Evolutionary conservation across 352 stramenopile genomes (phyloP), one percentile per base, ranked within the genome.

Genomic region (Thraustotheca clavata): DNA sequence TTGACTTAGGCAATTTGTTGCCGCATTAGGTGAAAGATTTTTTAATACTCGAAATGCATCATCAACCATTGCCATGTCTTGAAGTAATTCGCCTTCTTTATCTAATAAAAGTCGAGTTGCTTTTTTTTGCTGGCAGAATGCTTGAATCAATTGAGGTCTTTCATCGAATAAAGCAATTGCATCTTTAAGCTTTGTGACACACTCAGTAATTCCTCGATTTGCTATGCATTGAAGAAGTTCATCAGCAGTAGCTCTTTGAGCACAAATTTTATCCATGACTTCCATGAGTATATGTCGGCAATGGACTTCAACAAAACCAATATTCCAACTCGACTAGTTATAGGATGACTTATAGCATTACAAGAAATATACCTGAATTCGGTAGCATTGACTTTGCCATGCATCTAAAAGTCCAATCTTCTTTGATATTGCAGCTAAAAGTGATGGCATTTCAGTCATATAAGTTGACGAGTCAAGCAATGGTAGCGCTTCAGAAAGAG

Each of bases 251-350:
- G 74, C 70, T 8, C 81, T 73, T 62, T 90, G 76, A 31, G 75
- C 46, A 32, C 59, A 66, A 68, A 88, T 84, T 3, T 80, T 49
- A 3, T 90, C 77, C n/a, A 81, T 54, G 39, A 88, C 76, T 29
- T 88, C 79, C 4, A 69, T 73, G 22, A 90, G 75, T 0, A 80
- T 79, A 3, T 70, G 69, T 0, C 77, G 77, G 33, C 81, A 90
- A 34, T 88, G 79, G 54, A 90, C 78, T 60, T 90, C 81, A 1
- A 90, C 66, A 67, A 90, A 90, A 7, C 77, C 77, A 7, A 88
- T 76, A 49, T 77, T 87, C 77, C 77, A 88, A 40, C 74, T 88
- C 3, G 57, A 33, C 57, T 65, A 34, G 7, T 16, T 18, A n/a
- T 24, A 54, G 26, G 4, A 26, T 32, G 7, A 50, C 6, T 3